These are phyloP conservation scores for Solanum appendiculatum DNA, from an alignment of 257 asterid genomes.

Conservation along the genomic window DNA sequence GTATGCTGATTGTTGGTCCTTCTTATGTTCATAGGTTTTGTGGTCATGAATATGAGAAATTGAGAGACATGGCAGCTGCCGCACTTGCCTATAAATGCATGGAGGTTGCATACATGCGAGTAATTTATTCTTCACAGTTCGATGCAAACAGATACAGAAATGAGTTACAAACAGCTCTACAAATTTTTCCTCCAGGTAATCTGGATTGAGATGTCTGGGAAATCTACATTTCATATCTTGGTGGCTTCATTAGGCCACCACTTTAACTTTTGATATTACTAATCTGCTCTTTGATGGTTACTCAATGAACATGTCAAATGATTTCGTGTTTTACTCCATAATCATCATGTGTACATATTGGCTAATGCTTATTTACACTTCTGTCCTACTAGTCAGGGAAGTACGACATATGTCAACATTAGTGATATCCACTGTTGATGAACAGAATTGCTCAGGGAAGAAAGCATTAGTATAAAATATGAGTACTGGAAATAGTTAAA, in stretches of 20 bases:
- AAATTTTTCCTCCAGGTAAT: conserved; percentile 6
- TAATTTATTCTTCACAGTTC: conserved; percentile 5
- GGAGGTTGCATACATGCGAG: conserved; percentile 14
- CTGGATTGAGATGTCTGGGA: not conserved
- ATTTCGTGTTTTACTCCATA: not conserved
- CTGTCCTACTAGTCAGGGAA: not conserved
- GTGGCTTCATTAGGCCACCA: not conserved
- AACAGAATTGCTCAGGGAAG: not conserved
- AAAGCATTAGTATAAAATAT: not conserved
- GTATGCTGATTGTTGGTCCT: not conserved
- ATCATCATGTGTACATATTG: not conserved
- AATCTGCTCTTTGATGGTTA: not conserved
- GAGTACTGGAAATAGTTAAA: not conserved
- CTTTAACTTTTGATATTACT: not conserved
- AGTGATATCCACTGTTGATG: not conserved
- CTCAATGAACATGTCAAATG: not conserved
- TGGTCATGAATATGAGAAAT: conserved; percentile 13
- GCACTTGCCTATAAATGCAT: conserved; percentile 19
- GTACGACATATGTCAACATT: not conserved
- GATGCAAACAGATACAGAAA: conserved; percentile 4
- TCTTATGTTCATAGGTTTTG: not conserved
- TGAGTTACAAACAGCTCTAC: conserved; percentile 11
- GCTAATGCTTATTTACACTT: not conserved
- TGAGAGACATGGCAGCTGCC: conserved; percentile 17
- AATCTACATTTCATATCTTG: not conserved